Percentiles rank a stretch among this genome's conserved stretches.
These are phyloP conservation scores for Cinchona pubescens DNA, from an alignment of 257 asterid genomes.

Conservation along the genomic window DNA sequence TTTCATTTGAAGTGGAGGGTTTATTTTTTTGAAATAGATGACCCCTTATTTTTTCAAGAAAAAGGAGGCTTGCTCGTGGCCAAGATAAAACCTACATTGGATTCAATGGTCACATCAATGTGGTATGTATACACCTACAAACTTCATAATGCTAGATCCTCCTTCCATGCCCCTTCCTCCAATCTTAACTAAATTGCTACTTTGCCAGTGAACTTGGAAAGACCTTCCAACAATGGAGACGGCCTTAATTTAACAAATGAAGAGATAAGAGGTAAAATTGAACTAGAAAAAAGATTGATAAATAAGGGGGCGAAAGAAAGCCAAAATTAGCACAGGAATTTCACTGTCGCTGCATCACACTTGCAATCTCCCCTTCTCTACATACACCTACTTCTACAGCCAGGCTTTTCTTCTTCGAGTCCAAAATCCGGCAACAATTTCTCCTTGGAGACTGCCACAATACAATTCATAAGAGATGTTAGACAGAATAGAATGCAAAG, in stretches of 20 bases:
- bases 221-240: neutral
- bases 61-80: too few species aligned
- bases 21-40: too few species aligned
- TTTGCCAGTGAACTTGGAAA: neutral
- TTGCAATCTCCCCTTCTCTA: constrained; percentile 68
- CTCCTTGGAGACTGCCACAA: constrained; percentile 73
- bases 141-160: neutral
- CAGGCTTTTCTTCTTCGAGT: constrained; percentile 39
- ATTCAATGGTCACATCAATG: neutral
- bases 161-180: neutral
- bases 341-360: constrained; percentile 26
- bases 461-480: constrained; percentile 4
- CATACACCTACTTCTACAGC: constrained; percentile 68
- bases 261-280: constrained; percentile 28
- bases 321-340: neutral
- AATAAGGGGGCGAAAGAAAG: constrained; percentile 1
- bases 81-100: too few species aligned
- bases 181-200: neutral
- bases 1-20: too few species aligned
- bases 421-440: constrained; percentile 67
- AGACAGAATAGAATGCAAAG: neutral
- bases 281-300: constrained; percentile 17
- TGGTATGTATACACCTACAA: neutral
- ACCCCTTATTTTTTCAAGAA: too few species aligned
- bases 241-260: constrained; percentile 31